These are phyloP conservation scores for Metrosideros polymorpha DNA, from an alignment of 441 rosid species.

Conservation along the genomic window DNA sequence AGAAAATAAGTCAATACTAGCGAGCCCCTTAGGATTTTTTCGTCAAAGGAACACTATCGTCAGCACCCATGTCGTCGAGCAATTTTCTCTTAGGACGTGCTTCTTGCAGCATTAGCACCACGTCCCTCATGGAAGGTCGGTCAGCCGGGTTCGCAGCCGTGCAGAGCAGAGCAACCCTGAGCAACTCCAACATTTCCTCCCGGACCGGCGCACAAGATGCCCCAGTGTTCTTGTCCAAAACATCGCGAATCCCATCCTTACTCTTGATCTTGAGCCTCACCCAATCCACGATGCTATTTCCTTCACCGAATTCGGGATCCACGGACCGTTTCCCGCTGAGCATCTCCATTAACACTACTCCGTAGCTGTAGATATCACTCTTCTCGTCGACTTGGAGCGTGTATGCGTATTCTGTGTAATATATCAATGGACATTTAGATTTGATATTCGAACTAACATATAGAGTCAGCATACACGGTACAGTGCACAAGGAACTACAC, in stretches of 20 bases:
- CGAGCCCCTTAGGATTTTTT: neutral
- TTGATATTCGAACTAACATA: neutral
- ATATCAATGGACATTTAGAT: neutral
- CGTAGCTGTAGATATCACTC: slow-evolving; percentile 90
- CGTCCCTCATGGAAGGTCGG: slow-evolving; percentile 96
- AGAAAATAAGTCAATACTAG: neutral
- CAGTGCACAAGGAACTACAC: neutral
- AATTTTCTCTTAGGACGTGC: slow-evolving; percentile 80
- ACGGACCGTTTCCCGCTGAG: slow-evolving; percentile 72
- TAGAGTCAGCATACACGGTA: neutral
- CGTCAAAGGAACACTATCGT: neutral
- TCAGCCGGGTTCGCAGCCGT: slow-evolving; percentile 71
- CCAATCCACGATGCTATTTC: slow-evolving; percentile 93
- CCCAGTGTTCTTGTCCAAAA: slow-evolving; percentile 67
- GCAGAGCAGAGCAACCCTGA: slow-evolving; percentile 76
- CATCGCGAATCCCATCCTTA: slow-evolving; percentile 43
- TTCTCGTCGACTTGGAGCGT: slow-evolving; percentile 89
- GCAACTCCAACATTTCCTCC: slow-evolving; percentile 88
- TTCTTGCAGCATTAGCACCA: slow-evolving; percentile 78
- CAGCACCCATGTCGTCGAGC: neutral
- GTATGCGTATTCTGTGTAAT: slow-evolving; percentile 70
- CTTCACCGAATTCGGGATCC: slow-evolving; percentile 88
- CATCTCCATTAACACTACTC: slow-evolving; percentile 84
- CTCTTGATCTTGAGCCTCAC: slow-evolving; percentile 62
- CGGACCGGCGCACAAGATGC: slow-evolving; percentile 49